Percentiles rank a stretch among this genome's conserved stretches.
phyloP scores from a whole-genome alignment of 2,329 filamentous ascomycete species.

The Aschersonia sp. region DNA sequence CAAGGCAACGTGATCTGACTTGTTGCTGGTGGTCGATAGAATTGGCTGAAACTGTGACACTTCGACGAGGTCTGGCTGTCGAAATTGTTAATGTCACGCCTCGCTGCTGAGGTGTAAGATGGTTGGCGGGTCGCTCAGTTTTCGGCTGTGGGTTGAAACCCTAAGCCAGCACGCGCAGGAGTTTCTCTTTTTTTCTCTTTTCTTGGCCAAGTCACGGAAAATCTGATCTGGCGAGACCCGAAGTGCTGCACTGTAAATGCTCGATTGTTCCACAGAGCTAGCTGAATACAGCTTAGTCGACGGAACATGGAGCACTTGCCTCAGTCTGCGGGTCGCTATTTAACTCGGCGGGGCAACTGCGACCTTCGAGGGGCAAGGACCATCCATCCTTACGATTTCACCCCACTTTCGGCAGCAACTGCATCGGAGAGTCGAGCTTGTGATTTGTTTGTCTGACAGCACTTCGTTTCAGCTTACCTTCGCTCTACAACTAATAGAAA shows the following conservation, averaged over 20 bases:
- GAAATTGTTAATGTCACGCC: too few species aligned
- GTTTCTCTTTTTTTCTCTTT: not conserved
- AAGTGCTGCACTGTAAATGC: not conserved
- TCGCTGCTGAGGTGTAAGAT: conserved; percentile 2
- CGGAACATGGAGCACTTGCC: too few species aligned
- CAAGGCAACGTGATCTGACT: conserved; percentile 3
- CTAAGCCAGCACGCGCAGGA: conserved; percentile 9
- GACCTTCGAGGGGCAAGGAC: too few species aligned
- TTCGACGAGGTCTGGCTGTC: not conserved
- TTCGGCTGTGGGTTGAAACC: conserved; percentile 16
- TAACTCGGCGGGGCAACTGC: too few species aligned
- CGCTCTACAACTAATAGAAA: too few species aligned
- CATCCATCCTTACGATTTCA: not conserved
- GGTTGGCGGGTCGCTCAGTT: conserved; percentile 3
- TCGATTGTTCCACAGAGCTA: too few species aligned
- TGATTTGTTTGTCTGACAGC: not conserved
- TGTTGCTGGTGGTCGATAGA: conserved; percentile 10
- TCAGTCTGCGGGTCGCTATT: too few species aligned
- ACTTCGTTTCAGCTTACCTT: too few species aligned
- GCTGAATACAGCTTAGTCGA: too few species aligned
- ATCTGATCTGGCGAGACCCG: conserved; percentile 9
- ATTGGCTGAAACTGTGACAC: conserved; percentile 2
- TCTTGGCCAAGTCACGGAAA: conserved; percentile 4
- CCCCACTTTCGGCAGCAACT: conserved; percentile 1
- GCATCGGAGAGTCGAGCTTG: not conserved